A percentile compares a stretch with the other conserved stretches of the same genome.
Conservation (phyloP, 2,329 filamentous ascomycete genomes). For the Cercospora sp. region DNA sequence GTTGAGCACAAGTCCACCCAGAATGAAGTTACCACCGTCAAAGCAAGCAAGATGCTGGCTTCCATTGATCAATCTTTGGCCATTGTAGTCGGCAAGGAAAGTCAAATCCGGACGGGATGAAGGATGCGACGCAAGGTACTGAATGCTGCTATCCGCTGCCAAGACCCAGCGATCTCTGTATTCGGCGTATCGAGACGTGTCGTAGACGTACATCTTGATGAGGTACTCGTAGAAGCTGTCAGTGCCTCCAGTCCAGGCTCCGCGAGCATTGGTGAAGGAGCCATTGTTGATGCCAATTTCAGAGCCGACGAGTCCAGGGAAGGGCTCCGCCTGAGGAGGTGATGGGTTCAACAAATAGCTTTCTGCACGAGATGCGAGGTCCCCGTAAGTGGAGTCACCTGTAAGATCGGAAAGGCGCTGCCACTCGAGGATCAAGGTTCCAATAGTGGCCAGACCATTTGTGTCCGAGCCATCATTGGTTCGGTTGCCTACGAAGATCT, state of each 20-base stretch:
- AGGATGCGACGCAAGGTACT: constrained; percentile 69
- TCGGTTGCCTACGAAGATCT: constrained; percentile 58
- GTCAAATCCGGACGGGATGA: constrained; percentile 67
- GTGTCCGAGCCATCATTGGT: constrained; percentile 51
- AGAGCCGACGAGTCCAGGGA: constrained; percentile 73
- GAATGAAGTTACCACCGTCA: constrained; percentile 80
- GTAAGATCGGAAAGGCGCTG: constrained; percentile 75
- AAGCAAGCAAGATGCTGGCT: constrained; percentile 70
- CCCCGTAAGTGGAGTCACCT: constrained; percentile 64
- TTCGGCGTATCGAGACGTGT: constrained; percentile 60
- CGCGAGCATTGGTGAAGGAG: constrained; percentile 63
- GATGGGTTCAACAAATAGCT: constrained; percentile 67
- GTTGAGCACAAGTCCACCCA: constrained; percentile 72
- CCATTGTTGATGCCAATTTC: constrained; percentile 66
- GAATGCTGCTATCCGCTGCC: constrained; percentile 74
- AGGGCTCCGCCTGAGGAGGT: constrained; percentile 66
- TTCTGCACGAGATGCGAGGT: constrained; percentile 64
- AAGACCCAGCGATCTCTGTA: constrained; percentile 74
- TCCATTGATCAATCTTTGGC: constrained; percentile 42
- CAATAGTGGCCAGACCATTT: constrained; percentile 74
- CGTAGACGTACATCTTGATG: constrained; percentile 87
- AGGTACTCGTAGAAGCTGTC: constrained; percentile 89
- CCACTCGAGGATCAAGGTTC: constrained; percentile 82
- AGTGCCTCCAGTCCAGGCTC: constrained; percentile 72
- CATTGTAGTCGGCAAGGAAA: constrained; percentile 63